These are phyloP conservation scores for Tuber microsphaerosporum DNA, from an alignment of 495 filamentous ascomycete species.

Conservation along the genomic window DNA sequence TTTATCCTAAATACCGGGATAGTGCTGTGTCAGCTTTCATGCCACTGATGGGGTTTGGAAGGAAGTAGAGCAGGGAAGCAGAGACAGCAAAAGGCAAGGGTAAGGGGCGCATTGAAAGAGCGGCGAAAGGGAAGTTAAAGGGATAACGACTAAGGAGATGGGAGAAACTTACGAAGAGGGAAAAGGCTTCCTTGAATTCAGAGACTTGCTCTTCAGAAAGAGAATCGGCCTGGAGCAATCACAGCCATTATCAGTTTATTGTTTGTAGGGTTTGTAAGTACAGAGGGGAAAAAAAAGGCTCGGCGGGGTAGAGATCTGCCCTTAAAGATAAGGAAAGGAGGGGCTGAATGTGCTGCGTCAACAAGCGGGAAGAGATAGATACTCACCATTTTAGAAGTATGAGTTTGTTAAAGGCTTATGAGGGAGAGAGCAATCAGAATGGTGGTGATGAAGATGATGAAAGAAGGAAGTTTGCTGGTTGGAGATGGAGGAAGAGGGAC, in stretches of 20 bases:
- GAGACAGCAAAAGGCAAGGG: neutral
- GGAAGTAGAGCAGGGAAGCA: neutral
- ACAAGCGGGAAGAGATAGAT: neutral
- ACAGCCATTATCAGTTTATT: constrained; percentile 8
- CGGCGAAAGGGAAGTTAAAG: neutral
- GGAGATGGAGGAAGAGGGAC: constrained; percentile 24
- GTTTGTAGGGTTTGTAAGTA: neutral
- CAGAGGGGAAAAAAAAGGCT: neutral
- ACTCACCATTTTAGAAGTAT: constrained; percentile 30
- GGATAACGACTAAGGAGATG: neutral
- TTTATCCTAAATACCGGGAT: constrained; percentile 66
- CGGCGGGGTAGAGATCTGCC: constrained; percentile 7
- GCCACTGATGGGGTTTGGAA: neutral
- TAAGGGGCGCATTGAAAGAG: neutral
- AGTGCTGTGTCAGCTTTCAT: constrained; percentile 3
- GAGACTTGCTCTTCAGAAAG: constrained; percentile 99
- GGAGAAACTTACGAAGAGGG: constrained; percentile 80
- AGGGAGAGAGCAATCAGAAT: neutral
- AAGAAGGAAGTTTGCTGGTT: constrained; percentile 1
- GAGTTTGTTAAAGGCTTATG: constrained; percentile 7
- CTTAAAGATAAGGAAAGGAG: constrained; percentile 15
- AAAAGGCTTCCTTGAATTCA: constrained; percentile 99
- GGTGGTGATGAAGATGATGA: constrained; percentile 9
- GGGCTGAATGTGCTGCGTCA: constrained; percentile 7
- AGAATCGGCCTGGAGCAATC: constrained; percentile 63